Conservation (phyloP, 495 filamentous ascomycete genomes). For the Bacidia gigantensis region DNA sequence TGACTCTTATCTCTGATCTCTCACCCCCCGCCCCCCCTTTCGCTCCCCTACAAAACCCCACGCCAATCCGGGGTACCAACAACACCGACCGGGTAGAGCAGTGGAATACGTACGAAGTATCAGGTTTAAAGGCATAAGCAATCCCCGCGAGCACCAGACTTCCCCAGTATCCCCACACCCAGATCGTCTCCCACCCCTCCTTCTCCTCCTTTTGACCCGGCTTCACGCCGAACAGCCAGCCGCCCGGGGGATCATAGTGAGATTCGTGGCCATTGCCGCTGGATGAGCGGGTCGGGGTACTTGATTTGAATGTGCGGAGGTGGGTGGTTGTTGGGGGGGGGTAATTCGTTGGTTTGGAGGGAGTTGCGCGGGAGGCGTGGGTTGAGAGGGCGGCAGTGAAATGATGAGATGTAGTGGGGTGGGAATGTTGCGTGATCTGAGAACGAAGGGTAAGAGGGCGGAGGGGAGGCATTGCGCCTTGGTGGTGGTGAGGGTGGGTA, state of each 20-base stretch:
- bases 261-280: constrained; percentile 43
- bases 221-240: constrained; percentile 81
- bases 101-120: constrained; percentile 72
- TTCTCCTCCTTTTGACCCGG: constrained; percentile 90
- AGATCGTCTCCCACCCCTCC: constrained; percentile 89
- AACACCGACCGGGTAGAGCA: constrained; percentile 1
- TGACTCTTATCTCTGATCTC: not conserved
- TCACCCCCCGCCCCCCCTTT: not conserved
- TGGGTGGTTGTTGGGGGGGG: constrained; percentile 7
- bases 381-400: not conserved
- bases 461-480: constrained; percentile 11
- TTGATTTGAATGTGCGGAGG: constrained; percentile 11
- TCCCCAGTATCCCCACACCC: constrained; percentile 84
- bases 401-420: not conserved
- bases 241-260: constrained; percentile 81
- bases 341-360: not conserved
- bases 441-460: not conserved
- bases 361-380: not conserved
- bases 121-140: constrained; percentile 92
- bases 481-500: not conserved
- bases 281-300: constrained; percentile 3
- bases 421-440: too few species aligned
- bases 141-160: constrained; percentile 58
- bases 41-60: not conserved
- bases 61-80: not conserved